Evolutionary conservation across 2,329 filamentous ascomycete species (phyloP), one percentile per base, ranked within the genome.

Genomic region (Claviceps sp.): DNA sequence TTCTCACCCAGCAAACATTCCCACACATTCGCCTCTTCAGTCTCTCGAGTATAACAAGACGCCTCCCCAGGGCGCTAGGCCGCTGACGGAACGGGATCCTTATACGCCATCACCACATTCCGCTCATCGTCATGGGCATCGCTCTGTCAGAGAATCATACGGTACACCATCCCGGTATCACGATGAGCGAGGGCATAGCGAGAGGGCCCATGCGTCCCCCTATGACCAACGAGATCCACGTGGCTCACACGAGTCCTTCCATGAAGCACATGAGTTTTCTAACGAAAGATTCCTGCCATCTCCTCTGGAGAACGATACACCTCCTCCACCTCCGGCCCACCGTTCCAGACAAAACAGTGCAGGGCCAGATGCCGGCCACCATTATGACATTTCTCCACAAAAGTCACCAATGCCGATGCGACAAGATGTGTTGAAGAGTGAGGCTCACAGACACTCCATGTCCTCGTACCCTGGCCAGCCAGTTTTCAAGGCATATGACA

Each of bases 251-350:
- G 61, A 62, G 26, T 58, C 65, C 1, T 60, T 65, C 17, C 58
- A 62, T 47, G 64, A 68, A 44, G 60, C 61, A 6, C 65, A 64
- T 51, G 67, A 69, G 47, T 59, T 60, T 37, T 57, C 61, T 52
- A 66, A 69, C 6, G 66, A 69, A 14, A 50, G 53, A 5, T 61
- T 65, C 24, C 65, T 69, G 10, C 63, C 61, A 46, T 65, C 65
- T 6, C 58, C 66, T 4, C 55, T 65, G 6, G 73, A 74, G 2
- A 65, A 71, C 42, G 71, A 72, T 37, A 69, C 70, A 2, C 77
- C 78, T 5, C 78, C 78, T 3, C 78, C 76, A 6, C 78, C 78
- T 1, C 78, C 78, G 3, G 77, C 69, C 11, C 78, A 82, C 56
- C 65, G 78, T 53, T 66, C 64, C 24, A 62, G 74, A 54, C 71